Base-by-base conservation (phyloP, 139 green algal genomes). In the Coelastrella sp. region DNA sequence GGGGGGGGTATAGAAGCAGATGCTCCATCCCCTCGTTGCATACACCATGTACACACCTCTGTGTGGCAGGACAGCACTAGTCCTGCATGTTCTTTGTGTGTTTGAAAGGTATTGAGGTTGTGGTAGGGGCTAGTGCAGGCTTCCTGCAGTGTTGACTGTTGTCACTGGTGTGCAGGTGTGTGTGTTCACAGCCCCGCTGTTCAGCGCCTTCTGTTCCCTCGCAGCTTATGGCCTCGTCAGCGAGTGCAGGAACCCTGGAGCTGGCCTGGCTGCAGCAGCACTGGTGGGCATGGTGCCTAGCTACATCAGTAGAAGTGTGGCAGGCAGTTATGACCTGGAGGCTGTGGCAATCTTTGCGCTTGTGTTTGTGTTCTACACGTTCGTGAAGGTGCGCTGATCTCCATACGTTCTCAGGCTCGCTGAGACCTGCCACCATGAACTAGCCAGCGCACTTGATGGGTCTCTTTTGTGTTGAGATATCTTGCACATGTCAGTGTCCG, bases 181-280 rank as follows among this genome's bases (percentile, higher is more conserved):
- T 90, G 98, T 99, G n/a, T 98, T 99, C 90, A 99, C 97, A 19
- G 98, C 97, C 17, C 97, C 97, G 0, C 92, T 99, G 17, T 99
- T 99, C 93, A 98, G 97, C 16, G 96, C 96, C 0, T 94, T 98
- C 71, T 97, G 95, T 78, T 94, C 97, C 7, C 92, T 98, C 23
- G 92, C 97, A 71, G 96, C 96, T 47, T 99, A 98, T 88, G 91
- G 96, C 6, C 93, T 99, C 59, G 96, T 99, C 14, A 93, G 93
- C 5, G 95, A 98, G 86, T 89, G 97, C 56, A 20, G 91, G 3
- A 66, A 92, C 76, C 66, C 71, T 5, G 88, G 97, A 14, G 97
- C 98, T 17, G 98, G 98, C 57, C 93, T 99, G 86, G 92, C 96
- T 60, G 96, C 97, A 2, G 96, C 98, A 3, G 93, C 96, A n/a